These are phyloP conservation scores for Capsicum pubescens DNA, from an alignment of 257 asterid species.

Conservation along the genomic window DNA sequence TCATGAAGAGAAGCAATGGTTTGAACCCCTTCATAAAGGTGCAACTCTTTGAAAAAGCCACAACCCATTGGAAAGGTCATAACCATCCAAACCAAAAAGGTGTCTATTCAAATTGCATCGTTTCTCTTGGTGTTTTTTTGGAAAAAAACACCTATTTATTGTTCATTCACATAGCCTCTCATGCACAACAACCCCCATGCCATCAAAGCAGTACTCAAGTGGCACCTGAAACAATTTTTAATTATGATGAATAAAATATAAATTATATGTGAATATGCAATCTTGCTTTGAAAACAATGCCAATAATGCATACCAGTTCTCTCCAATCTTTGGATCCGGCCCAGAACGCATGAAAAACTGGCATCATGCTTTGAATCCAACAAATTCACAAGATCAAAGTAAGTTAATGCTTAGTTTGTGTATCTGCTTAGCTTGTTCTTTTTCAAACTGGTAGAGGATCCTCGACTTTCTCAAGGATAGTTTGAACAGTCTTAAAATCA, in stretches of 20 bases:
- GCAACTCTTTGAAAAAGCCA: too few relatives aligned
- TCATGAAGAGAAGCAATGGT: too few relatives aligned
- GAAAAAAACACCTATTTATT: too few relatives aligned
- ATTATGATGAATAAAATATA: not conserved
- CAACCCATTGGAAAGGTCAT: too few relatives aligned
- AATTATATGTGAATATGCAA: not conserved
- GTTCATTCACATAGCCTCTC: too few relatives aligned
- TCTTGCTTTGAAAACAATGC: not conserved
- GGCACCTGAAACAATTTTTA: not conserved
- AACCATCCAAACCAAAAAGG: too few relatives aligned
- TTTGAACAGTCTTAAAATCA: not conserved
- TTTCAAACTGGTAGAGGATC: not conserved
- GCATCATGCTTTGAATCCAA: not conserved
- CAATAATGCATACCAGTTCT: not conserved
- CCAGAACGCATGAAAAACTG: not conserved
- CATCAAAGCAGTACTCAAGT: too few relatives aligned
- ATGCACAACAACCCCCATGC: too few relatives aligned
- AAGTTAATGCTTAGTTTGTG: not conserved
- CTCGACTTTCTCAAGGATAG: not conserved
- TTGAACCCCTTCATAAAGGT: too few relatives aligned
- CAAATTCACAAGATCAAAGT: not conserved
- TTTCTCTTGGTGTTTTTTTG: too few relatives aligned
- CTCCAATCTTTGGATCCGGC: too few relatives aligned
- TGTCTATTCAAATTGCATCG: too few relatives aligned
- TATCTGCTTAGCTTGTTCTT: not conserved